Base-by-base conservation (phyloP, 306 rosid genomes). In the Datisca glomerata region DNA sequence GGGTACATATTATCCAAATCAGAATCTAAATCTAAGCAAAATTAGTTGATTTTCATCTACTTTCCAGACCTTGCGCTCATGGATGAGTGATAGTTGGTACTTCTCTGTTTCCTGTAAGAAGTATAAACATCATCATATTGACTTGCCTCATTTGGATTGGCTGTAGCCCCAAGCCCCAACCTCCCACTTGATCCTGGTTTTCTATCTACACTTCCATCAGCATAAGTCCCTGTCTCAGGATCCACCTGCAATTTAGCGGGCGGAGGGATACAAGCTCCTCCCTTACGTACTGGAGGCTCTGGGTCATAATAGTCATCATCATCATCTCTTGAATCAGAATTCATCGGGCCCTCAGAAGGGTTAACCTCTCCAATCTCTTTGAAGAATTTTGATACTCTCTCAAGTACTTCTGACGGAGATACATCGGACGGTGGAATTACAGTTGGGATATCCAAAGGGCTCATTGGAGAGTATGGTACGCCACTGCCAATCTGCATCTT, bases 401-500 rank as follows among this genome's bases (percentile, higher is more conserved):
- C 86, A 21, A 84, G 98, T 70, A 75, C 66, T 70, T 89, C 98
- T 1, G 69, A 61, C 53, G 51, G 76, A 46, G 75, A 47, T 20
- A 65, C 68, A 24, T 39, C 68, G 47, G 75, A 78, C 27, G 73
- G 79, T 48, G 98, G 95, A 31, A 81, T 64, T 21, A 75, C 55
- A 35, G 91, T 65, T 43, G 98, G 96, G 36, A 62, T 70, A 64
- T 89, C 98, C 66, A 84, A 60, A 40, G 79, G 68, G 62, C 93
- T 89, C 79, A 84, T 45, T 20, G 86, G 69, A 53, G 96, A 89
- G 64, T 89, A 89, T 17, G 98, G 98, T 36, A 89, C 98, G 18
- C 95, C 96, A 41, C 98, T 80, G 27, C 95, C 98, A 36, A 89
- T 80, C 72, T 89, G 92, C 98, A 89, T 89, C 75, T 89, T 84